These are phyloP conservation scores for Termitomyces sp. DNA, from an alignment of 768 basidiomycete genomes.

Conservation along the genomic window DNA sequence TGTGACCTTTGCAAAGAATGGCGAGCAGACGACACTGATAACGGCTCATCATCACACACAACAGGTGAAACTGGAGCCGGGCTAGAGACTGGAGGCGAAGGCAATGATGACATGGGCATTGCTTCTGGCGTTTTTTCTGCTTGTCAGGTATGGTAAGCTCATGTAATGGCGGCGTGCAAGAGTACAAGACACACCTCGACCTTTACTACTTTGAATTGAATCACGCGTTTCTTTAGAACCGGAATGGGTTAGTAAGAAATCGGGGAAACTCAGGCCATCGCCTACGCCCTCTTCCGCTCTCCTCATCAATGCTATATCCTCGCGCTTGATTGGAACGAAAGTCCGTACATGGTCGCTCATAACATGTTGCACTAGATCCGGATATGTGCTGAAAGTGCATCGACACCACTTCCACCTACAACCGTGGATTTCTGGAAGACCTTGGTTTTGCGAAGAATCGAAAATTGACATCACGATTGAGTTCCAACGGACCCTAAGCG, in stretches of 20 bases:
- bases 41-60: not conserved
- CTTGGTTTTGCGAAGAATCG: slow-evolving; percentile 1
- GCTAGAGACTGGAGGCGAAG: slow-evolving; percentile 29
- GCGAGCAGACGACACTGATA: not conserved
- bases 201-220: not conserved
- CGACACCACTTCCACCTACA: slow-evolving; percentile 57
- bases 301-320: slow-evolving; percentile 37
- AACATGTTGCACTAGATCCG: slow-evolving; percentile 40
- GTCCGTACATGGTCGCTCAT: slow-evolving; percentile 39
- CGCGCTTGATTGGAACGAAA: slow-evolving; percentile 34
- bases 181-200: slow-evolving; percentile 2
- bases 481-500: not conserved
- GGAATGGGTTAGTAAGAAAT: slow-evolving; percentile 5
- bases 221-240: not conserved
- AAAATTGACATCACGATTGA: not conserved
- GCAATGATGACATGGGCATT: slow-evolving; percentile 22
- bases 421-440: slow-evolving; percentile 16
- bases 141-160: not conserved
- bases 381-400: slow-evolving; percentile 28
- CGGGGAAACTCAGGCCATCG: slow-evolving; percentile 26
- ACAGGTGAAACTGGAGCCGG: slow-evolving; percentile 14
- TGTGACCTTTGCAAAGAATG: not conserved
- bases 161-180: not conserved
- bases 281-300: slow-evolving; percentile 40
- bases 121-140: slow-evolving; percentile 1